phyloP scores from a whole-genome alignment of 306 rosid genomes.

The Lathyrus oleraceus region DNA sequence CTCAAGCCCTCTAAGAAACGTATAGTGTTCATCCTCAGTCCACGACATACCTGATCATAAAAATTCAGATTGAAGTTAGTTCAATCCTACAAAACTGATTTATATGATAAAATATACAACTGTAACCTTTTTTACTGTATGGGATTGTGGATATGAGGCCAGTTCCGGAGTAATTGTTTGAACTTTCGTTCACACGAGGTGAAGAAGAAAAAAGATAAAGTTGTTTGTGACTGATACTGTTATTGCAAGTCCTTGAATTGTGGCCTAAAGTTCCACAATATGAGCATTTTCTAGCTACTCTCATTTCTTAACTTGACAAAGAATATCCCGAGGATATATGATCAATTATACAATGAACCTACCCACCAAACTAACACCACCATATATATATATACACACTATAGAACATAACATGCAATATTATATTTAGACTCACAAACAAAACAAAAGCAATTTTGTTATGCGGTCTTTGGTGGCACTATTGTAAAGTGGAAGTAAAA shows the following conservation, averaged over 20 bases:
- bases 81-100: not conserved
- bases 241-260: conserved; percentile 82
- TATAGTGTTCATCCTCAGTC: conserved; percentile 81
- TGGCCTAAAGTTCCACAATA: conserved; percentile 91
- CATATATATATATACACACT: not conserved
- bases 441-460: conserved; percentile 32
- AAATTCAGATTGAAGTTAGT: not conserved
- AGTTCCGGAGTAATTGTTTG: conserved; percentile 36
- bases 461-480: conserved; percentile 59
- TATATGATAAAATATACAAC: not conserved
- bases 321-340: conserved; percentile 12
- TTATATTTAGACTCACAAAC: conserved; percentile 15
- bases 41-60: conserved; percentile 66
- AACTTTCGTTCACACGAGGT: conserved; percentile 33
- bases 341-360: not conserved
- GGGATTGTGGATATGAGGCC: conserved; percentile 45
- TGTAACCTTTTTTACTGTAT: conserved; percentile 65
- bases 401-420: not conserved
- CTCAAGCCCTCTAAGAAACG: conserved; percentile 73
- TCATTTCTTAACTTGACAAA: conserved; percentile 39
- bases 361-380: not conserved
- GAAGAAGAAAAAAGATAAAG: conserved; percentile 19
- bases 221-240: conserved; percentile 26
- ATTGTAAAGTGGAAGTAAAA: conserved; percentile 40
- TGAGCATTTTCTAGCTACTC: conserved; percentile 87